Conservation (phyloP, 768 basidiomycete species). For the Agaricus sinodeliciosus region DNA sequence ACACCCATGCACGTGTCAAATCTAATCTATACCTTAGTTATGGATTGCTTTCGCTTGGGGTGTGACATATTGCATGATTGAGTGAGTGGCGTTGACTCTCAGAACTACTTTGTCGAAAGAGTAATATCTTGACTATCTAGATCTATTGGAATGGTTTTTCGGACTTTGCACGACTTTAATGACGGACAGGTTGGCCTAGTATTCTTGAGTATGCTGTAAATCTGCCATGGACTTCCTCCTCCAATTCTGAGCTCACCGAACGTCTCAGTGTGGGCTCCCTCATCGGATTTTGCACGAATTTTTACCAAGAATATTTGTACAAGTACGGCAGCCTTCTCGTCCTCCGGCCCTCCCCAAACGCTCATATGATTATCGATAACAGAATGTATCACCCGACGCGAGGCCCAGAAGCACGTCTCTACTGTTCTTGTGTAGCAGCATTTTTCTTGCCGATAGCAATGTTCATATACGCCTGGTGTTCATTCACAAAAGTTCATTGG, state of each 20-base stretch:
- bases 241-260: background rate
- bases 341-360: background rate
- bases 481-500: conserved; percentile 53
- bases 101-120: too few relatives aligned
- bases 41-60: conserved; percentile 78
- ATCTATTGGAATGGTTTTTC: conserved; percentile 33
- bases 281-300: conserved; percentile 38
- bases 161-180: conserved; percentile 50
- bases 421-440: conserved; percentile 46
- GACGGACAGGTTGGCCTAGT: conserved; percentile 52
- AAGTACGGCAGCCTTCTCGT: conserved; percentile 25
- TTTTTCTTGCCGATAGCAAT: conserved; percentile 50
- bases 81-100: conserved; percentile 26
- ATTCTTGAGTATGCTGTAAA: conserved; percentile 53
- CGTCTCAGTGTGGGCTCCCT: conserved; percentile 43
- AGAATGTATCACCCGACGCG: conserved; percentile 27
- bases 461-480: conserved; percentile 72
- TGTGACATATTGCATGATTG: conserved; percentile 60
- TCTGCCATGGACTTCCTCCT: background rate
- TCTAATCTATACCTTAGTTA: conserved; percentile 31
- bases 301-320: conserved; percentile 46
- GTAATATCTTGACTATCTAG: background rate
- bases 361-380: background rate
- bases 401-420: conserved; percentile 57
- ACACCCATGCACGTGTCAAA: conserved; percentile 18